Percentiles rank a stretch among this genome's conserved stretches.
These are phyloP conservation scores for Nematocida ironsii DNA, from an alignment of 371 early-diverging fungal species.

Conservation along the genomic window DNA sequence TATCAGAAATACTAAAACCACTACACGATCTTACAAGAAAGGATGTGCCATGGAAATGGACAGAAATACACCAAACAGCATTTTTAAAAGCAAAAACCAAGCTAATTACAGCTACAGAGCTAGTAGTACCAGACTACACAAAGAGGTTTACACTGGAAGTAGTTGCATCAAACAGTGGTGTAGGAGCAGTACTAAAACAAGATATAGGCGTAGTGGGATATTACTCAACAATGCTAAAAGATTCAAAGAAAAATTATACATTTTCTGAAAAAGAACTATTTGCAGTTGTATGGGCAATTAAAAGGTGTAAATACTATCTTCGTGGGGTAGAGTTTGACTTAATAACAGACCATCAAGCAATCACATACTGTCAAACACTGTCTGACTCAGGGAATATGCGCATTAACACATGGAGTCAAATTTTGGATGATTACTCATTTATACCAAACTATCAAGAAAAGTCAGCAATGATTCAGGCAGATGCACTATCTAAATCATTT, in stretches of 20 bases:
- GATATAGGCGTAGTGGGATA: background rate
- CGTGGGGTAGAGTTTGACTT: too few species aligned
- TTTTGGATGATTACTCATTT: too few species aligned
- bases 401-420: too few species aligned
- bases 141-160: conserved; percentile 42
- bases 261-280: too few species aligned
- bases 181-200: conserved; percentile 20
- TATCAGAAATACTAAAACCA: background rate
- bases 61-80: background rate
- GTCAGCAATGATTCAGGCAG: too few species aligned
- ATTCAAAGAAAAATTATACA: background rate
- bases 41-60: background rate
- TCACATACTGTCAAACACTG: too few species aligned
- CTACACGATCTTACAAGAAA: background rate
- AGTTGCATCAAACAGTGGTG: conserved; percentile 43
- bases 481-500: too few species aligned
- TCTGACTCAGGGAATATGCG: too few species aligned
- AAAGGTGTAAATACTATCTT: too few species aligned
- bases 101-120: background rate
- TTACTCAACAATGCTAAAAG: background rate
- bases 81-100: background rate
- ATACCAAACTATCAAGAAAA: too few species aligned
- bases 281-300: too few species aligned
- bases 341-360: too few species aligned
- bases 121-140: conserved; percentile 8